These are phyloP conservation scores for Pestalotiopsis sp. DNA, from an alignment of 2,329 filamentous ascomycete species.

Conservation along the genomic window DNA sequence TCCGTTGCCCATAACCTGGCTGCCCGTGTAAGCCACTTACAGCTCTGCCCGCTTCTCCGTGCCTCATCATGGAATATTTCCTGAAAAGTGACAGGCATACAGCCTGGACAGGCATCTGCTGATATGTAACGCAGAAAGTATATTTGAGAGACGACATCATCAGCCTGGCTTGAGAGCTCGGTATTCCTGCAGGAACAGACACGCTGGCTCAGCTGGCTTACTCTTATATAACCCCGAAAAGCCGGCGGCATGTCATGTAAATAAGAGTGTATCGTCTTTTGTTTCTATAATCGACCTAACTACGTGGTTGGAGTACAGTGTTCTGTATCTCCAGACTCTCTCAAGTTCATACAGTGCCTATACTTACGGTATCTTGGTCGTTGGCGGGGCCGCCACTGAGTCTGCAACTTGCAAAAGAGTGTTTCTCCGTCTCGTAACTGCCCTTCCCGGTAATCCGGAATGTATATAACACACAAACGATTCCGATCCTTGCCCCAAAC, in stretches of 20 bases:
- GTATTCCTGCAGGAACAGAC: not conserved
- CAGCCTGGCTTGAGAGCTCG: not conserved
- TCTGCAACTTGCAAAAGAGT: not conserved
- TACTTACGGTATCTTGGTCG: too few relatives aligned
- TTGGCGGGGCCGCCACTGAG: not conserved
- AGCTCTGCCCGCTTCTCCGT: constrained; percentile 7
- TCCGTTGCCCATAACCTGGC: not conserved
- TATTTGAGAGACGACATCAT: not conserved
- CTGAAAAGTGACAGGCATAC: not conserved
- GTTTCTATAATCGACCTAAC: too few relatives aligned
- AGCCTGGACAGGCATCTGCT: not conserved
- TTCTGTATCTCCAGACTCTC: too few relatives aligned
- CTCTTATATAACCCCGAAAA: not conserved
- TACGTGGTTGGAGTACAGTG: too few relatives aligned
- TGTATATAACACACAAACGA: not conserved
- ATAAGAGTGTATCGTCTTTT: too few relatives aligned
- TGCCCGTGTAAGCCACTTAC: not conserved
- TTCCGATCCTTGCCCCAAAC: not conserved
- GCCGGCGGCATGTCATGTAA: too few relatives aligned
- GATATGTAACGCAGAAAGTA: not conserved
- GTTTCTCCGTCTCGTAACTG: not conserved
- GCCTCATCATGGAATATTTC: not conserved
- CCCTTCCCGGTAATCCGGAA: not conserved
- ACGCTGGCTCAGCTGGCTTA: not conserved
- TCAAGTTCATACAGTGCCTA: too few relatives aligned